Percentiles rank a stretch among this genome's conserved stretches.
Conservation (phyloP, 129 eudicot genomes). For the Saussurea involucrata region DNA sequence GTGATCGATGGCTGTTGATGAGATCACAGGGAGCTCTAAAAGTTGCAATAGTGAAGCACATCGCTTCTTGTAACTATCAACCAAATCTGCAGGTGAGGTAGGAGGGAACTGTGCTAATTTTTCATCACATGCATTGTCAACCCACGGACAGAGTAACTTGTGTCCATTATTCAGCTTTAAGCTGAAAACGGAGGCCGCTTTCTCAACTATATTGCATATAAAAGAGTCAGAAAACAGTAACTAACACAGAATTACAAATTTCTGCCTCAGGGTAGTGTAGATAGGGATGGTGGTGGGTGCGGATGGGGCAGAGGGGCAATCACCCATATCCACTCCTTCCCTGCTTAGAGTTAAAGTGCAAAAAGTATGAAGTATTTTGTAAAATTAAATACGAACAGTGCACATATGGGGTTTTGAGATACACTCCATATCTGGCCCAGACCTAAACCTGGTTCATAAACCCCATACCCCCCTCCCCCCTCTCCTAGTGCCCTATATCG, state of each 20-base stretch:
- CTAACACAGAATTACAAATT: neutral
- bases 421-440: neutral
- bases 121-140: constrained; percentile 79
- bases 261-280: neutral
- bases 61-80: constrained; percentile 68
- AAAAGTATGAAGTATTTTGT: neutral
- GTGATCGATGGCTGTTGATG: constrained; percentile 42
- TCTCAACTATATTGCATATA: constrained; percentile 62
- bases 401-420: neutral
- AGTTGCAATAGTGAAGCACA: constrained; percentile 54
- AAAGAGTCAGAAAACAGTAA: neutral
- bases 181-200: constrained; percentile 89
- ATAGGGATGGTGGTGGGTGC: neutral
- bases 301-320: neutral
- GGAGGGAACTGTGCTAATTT: constrained; percentile 77
- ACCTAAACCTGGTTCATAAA: neutral
- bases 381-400: neutral
- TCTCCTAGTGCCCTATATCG: neutral
- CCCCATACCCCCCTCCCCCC: neutral
- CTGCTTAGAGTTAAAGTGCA: neutral
- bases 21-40: constrained; percentile 72
- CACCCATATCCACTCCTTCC: no score
- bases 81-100: constrained; percentile 47
- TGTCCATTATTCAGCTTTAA: constrained; percentile 91
- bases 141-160: constrained; percentile 88